Percentiles rank a stretch among this genome's conserved stretches.
phyloP scores from a whole-genome alignment of 2,329 filamentous ascomycete genomes.

The Leptographium radiaticola region DNA sequence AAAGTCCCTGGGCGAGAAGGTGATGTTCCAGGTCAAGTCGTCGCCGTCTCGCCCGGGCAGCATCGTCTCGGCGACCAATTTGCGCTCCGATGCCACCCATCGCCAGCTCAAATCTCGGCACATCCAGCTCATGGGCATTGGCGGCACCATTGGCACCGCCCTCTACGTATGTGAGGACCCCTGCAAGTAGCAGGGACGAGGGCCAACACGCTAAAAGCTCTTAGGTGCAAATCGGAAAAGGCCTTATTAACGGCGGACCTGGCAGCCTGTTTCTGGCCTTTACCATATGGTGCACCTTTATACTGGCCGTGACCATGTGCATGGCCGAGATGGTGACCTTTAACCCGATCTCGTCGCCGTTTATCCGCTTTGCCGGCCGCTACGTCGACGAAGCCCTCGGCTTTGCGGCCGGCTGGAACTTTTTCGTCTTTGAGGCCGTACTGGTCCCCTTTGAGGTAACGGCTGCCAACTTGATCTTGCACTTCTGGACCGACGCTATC shows the following conservation, averaged over 20 bases:
- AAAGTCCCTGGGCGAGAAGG: background rate
- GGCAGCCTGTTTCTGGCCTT: slow-evolving; percentile 19
- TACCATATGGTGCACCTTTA: slow-evolving; percentile 20
- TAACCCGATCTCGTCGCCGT: slow-evolving; percentile 39
- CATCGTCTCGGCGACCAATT: background rate
- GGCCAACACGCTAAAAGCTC: background rate
- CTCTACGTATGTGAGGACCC: background rate
- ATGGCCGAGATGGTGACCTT: slow-evolving; percentile 46
- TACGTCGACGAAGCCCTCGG: slow-evolving; percentile 31
- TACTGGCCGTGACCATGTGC: slow-evolving; percentile 19
- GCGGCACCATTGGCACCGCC: slow-evolving; percentile 28
- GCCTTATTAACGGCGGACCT: slow-evolving; percentile 12
- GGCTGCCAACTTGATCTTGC: slow-evolving; percentile 4
- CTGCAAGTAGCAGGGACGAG: background rate
- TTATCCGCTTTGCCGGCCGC: slow-evolving; percentile 32
- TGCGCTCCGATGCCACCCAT: slow-evolving; percentile 1
- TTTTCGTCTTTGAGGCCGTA: slow-evolving; percentile 18
- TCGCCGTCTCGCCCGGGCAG: background rate
- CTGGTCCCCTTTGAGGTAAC: slow-evolving; percentile 2
- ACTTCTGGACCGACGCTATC: slow-evolving; percentile 9
- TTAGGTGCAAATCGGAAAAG: background rate
- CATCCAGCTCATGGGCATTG: slow-evolving; percentile 37
- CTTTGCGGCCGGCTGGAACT: slow-evolving; percentile 36
- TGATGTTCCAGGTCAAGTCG: background rate
- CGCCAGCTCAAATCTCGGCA: slow-evolving; percentile 28